These are phyloP conservation scores for Hygrophila difformis DNA, from an alignment of 257 asterid species.

Conservation along the genomic window DNA sequence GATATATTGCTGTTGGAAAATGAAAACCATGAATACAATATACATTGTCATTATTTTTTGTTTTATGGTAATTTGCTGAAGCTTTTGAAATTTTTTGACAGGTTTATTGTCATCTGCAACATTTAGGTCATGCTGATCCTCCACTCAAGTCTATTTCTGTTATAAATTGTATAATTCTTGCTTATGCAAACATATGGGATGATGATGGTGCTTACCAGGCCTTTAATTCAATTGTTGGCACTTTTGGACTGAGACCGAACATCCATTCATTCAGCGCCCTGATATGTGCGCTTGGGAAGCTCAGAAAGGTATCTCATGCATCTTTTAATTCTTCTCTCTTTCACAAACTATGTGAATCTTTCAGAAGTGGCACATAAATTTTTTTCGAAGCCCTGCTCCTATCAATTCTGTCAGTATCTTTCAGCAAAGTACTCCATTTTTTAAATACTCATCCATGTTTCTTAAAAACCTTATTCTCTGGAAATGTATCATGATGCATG, in stretches of 20 bases:
- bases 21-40: too few species aligned
- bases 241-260: slow-evolving; percentile 67
- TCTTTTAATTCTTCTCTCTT: background rate
- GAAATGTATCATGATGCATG: background rate
- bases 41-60: too few species aligned
- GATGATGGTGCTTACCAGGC: slow-evolving; percentile 93
- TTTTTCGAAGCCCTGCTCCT: too few species aligned
- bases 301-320: slow-evolving; percentile 47
- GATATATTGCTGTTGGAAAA: too few species aligned
- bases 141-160: slow-evolving; percentile 86
- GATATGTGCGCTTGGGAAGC: slow-evolving; percentile 75
- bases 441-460: background rate
- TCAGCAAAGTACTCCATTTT: slow-evolving; percentile 6
- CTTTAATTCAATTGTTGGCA: slow-evolving; percentile 52
- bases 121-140: slow-evolving; percentile 49
- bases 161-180: slow-evolving; percentile 76
- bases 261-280: slow-evolving; percentile 82
- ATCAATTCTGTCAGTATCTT: background rate
- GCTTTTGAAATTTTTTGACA: slow-evolving; percentile 21
- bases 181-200: slow-evolving; percentile 95
- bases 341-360: background rate
- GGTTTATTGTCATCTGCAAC: slow-evolving; percentile 96
- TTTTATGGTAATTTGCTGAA: background rate
- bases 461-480: too few species aligned
- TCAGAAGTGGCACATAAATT: background rate